Evolutionary conservation across 805 yeast species (phyloP).

Genomic region (Saccharomycopsis sp.): DNA sequence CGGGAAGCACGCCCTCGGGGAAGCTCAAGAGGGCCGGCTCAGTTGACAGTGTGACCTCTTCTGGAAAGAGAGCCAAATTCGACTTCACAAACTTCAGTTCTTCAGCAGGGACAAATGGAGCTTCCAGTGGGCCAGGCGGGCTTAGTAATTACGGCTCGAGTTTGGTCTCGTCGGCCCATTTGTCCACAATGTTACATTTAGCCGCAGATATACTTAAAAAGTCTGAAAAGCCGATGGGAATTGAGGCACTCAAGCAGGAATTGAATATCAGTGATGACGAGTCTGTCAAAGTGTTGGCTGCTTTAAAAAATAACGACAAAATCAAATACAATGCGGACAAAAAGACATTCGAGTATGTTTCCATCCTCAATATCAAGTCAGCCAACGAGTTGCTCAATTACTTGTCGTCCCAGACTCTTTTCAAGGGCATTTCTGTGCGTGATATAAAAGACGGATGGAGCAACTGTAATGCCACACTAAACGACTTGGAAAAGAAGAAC

Average conservation of each 20-base stretch:
- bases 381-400: constrained; percentile 70
- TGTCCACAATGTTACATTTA: constrained; percentile 79
- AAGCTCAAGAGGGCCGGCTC: background rate
- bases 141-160: background rate
- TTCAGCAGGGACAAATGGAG: background rate
- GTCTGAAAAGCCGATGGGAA: constrained; percentile 60
- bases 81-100: background rate
- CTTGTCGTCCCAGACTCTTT: constrained; percentile 74
- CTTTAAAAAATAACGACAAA: constrained; percentile 70
- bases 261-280: constrained; percentile 46
- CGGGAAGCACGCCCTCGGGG: background rate
- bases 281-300: constrained; percentile 60
- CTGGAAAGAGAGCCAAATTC: constrained; percentile 33
- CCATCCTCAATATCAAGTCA: constrained; percentile 80
- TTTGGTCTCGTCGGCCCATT: constrained; percentile 37
- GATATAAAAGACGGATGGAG: constrained; percentile 90
- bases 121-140: background rate
- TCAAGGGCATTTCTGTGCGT: constrained; percentile 79
- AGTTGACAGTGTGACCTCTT: constrained; percentile 22
- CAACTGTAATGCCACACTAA: constrained; percentile 73
- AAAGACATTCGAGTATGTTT: constrained; percentile 75
- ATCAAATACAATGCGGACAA: constrained; percentile 58
- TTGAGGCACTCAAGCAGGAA: constrained; percentile 59
- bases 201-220: constrained; percentile 86
- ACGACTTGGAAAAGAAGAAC: constrained; percentile 67